Evolutionary conservation across 148 eudicot species (phyloP).

Genomic region (Amaranthus hypochondriacus): DNA sequence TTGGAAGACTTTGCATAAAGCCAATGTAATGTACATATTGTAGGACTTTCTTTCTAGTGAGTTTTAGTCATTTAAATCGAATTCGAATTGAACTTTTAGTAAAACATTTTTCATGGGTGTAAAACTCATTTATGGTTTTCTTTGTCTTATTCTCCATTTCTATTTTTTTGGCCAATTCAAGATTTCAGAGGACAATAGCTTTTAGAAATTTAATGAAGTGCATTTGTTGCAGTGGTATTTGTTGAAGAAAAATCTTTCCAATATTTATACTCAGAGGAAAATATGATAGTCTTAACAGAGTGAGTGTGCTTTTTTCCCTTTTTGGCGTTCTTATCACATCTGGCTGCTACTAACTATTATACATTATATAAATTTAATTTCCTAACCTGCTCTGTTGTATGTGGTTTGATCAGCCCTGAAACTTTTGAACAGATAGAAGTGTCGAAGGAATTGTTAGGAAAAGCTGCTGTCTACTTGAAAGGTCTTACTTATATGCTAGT

Average conservation of each 20-base stretch:
- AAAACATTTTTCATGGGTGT: background rate
- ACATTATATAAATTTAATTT: background rate
- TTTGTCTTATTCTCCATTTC: background rate
- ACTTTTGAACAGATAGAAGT: slow-evolving; percentile 75
- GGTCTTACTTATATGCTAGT: slow-evolving; percentile 28
- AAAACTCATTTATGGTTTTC: no score
- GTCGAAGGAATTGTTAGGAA: slow-evolving; percentile 74
- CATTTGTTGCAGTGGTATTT: slow-evolving; percentile 56
- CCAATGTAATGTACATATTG: background rate
- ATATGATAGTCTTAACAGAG: slow-evolving; percentile 70
- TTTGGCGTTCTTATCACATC: background rate
- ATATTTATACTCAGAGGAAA: slow-evolving; percentile 76
- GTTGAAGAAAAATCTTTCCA: slow-evolving; percentile 66
- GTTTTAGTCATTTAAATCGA: background rate
- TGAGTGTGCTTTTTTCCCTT: slow-evolving; percentile 28
- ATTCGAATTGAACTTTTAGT: no score
- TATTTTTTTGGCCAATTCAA: background rate
- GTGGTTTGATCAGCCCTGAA: slow-evolving; percentile 52
- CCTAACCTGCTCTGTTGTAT: slow-evolving; percentile 5
- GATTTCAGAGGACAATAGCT: background rate
- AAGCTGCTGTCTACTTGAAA: slow-evolving; percentile 61
- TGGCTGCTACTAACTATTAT: background rate
- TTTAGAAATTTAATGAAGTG: background rate
- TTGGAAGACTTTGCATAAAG: no score
- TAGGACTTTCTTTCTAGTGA: background rate